Evolutionary conservation across 306 rosid species (phyloP), one percentile per base, ranked within the genome.

Genomic region (Begonia loranthoides): DNA sequence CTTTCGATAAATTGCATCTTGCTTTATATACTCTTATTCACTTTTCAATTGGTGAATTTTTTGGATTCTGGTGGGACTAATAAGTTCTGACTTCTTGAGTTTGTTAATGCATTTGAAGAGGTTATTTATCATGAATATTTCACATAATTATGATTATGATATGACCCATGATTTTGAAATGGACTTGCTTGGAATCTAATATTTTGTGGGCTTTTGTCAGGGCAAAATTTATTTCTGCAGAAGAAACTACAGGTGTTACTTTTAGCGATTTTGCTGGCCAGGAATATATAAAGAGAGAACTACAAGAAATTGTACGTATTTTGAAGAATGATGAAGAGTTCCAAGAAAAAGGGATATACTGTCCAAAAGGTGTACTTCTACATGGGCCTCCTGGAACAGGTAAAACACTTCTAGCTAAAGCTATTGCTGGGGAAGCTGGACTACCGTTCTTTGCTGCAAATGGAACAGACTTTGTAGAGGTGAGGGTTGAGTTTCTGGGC

Each of bases 351-450:
- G 97, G 97, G 54, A 89, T 89, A 50, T 89, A 89, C 72, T 79
- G 97, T 74, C 97, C 95, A 38, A 85, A 85, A 80, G 97, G 97
- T 21, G 97, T 89, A 12, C 90, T 89, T 73, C 95, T 89, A 57
- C 94, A 89, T 58, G 97, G 97, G 52, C 97, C 97, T 68, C 97
- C 97, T 50, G 97, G 97, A 72, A 89, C 97, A 16, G 97, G 97
- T 60, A 89, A 89, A 80, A 89, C 97, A 41, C 68, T 89, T 64
- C 82, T 89, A 66, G 97, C 97, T 60, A 89, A 85, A 73, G 97
- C 97, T 60, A 89, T 89, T 21, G 97, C 97, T 59, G 97, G 97
- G 51, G 97, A 89, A 78, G 95, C 97, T 24, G 97, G 95, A 70
- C 80, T 85, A 66, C 97, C 97, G 11, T 89, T 85, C 62, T 89